Evolutionary conservation across 148 eudicot species (phyloP).

Genomic region (Camellia lanceoleosa): DNA sequence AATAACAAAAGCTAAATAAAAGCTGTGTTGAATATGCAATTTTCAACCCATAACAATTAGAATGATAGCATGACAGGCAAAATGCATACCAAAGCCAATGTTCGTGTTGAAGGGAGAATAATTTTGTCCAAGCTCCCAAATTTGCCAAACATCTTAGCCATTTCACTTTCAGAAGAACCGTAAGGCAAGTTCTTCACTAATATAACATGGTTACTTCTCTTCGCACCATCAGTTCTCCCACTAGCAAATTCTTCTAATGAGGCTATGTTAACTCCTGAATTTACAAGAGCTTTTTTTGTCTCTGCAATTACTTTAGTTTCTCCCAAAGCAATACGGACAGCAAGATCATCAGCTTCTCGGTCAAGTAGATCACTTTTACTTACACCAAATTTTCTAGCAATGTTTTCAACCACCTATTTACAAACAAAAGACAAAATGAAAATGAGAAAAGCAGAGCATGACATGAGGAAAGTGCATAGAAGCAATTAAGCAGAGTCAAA

Average conservation of each 20-base stretch:
- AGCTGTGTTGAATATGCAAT: background rate
- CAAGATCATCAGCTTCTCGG: constrained; percentile 82
- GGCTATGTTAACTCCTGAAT: constrained; percentile 75
- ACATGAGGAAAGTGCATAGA: background rate
- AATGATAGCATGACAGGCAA: background rate
- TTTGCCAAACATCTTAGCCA: constrained; percentile 75
- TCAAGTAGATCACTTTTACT: constrained; percentile 82
- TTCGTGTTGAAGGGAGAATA: constrained; percentile 86
- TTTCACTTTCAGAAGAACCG: constrained; percentile 74
- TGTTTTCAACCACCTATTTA: constrained; percentile 74
- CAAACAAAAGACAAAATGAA: constrained; percentile 9
- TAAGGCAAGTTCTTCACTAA: constrained; percentile 91
- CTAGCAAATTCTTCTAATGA: constrained; percentile 72
- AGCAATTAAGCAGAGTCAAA: constrained; percentile 10
- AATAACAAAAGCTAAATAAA: background rate
- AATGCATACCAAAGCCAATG: constrained; percentile 77
- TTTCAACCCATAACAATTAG: background rate
- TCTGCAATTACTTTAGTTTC: constrained; percentile 92
- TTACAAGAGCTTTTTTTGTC: constrained; percentile 83
- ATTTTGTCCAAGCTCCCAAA: constrained; percentile 87
- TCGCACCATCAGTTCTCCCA: constrained; percentile 46
- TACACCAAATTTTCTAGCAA: constrained; percentile 81
- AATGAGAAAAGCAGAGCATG: constrained; percentile 1
- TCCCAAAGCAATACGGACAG: constrained; percentile 85
- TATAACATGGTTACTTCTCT: constrained; percentile 85